Conservation (phyloP, 257 asterid species). For the Lycium barbarum region DNA sequence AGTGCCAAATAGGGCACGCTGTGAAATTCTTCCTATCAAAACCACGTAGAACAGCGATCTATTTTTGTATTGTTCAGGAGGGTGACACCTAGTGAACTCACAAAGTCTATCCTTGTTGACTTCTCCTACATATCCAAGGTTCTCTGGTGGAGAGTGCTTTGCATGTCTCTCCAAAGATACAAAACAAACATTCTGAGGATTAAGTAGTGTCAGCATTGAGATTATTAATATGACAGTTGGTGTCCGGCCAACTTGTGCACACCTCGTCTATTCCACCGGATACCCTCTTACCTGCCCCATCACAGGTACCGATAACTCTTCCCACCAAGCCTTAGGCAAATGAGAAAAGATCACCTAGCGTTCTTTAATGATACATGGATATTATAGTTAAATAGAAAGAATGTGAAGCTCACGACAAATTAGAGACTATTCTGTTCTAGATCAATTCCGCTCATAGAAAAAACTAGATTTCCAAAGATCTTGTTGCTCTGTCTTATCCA, state of each 20-base stretch:
- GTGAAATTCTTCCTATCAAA: no score
- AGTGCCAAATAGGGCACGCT: no score
- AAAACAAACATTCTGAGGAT: not conserved
- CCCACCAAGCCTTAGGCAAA: not conserved
- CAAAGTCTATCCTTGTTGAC: not conserved
- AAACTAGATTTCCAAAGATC: slow-evolving; percentile 9
- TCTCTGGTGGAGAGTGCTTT: not conserved
- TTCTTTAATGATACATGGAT: slow-evolving; percentile 13
- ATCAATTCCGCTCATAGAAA: not conserved
- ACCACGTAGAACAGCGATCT: not conserved
- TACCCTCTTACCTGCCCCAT: not conserved
- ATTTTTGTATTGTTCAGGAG: not conserved
- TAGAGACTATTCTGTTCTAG: not conserved
- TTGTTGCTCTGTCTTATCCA: not conserved
- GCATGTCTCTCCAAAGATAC: not conserved
- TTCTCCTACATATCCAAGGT: not conserved
- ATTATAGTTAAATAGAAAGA: not conserved
- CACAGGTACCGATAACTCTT: not conserved
- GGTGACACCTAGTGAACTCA: not conserved
- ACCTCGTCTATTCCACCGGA: not conserved
- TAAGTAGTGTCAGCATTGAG: slow-evolving; percentile 8
- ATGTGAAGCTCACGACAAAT: not conserved
- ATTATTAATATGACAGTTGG: not conserved
- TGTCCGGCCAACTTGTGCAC: not conserved
- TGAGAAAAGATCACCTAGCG: not conserved